Evolutionary conservation across 192 early-diverging fungal species (phyloP).

Genomic region (Backusella tarrabulga): DNA sequence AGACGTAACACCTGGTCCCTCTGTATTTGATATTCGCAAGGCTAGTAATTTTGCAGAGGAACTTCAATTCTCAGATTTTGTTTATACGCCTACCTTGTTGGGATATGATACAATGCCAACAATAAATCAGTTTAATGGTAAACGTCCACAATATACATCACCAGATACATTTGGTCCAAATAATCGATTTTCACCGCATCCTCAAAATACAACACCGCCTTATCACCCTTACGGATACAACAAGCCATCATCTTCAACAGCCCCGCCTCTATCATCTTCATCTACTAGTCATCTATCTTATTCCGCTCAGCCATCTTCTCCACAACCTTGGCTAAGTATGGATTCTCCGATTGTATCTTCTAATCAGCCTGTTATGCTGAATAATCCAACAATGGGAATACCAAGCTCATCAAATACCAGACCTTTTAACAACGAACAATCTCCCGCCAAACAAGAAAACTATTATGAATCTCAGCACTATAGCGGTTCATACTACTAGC

Average conservation of each 20-base stretch:
- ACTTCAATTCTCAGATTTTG: constrained; percentile 27
- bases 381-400: not conserved
- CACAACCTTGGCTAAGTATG: not conserved
- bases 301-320: not conserved
- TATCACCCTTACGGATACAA: not conserved
- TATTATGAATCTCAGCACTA: not conserved
- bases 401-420: not conserved
- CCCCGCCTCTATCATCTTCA: not conserved
- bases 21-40: not conserved
- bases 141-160: not conserved
- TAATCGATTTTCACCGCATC: not conserved
- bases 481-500: not conserved
- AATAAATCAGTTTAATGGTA: not conserved
- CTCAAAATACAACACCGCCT: not conserved
- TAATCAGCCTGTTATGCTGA: not conserved
- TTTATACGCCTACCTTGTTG: constrained; percentile 25
- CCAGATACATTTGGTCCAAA: not conserved
- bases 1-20: not conserved
- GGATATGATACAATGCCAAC: not conserved
- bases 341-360: not conserved
- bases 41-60: not conserved
- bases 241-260: not conserved
- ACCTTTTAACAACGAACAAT: not conserved
- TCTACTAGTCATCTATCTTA: not conserved
- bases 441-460: not conserved